Evolutionary conservation across 2,329 filamentous ascomycete genomes (phyloP).

Genomic region (Calcarisporium arbuscula): DNA sequence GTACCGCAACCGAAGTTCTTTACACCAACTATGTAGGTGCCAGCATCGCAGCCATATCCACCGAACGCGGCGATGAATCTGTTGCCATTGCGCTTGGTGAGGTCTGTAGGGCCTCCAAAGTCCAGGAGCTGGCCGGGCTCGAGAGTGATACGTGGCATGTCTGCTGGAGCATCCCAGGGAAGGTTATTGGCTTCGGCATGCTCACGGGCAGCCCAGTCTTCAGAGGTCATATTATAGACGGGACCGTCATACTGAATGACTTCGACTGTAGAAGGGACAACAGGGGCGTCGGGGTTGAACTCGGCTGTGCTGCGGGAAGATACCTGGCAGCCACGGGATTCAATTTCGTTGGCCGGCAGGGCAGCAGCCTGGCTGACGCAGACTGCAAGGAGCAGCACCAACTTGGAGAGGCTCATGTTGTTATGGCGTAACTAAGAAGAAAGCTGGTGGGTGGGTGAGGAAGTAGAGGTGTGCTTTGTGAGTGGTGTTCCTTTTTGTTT

Average conservation of each 20-base stretch:
- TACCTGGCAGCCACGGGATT: too few relatives aligned
- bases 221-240: not conserved
- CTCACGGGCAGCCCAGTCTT: not conserved
- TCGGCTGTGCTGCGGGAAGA: too few relatives aligned
- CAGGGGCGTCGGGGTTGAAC: too few relatives aligned
- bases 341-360: too few relatives aligned
- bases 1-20: not conserved
- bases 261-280: too few relatives aligned
- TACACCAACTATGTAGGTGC: not conserved
- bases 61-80: not conserved
- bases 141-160: not conserved
- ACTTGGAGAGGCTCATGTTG: too few relatives aligned
- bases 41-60: not conserved
- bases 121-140: not conserved
- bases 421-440: too few relatives aligned
- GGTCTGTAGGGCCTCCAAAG: not conserved
- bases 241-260: not conserved
- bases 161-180: not conserved
- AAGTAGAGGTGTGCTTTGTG: too few relatives aligned
- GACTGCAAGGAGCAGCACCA: too few relatives aligned
- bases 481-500: too few relatives aligned
- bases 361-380: too few relatives aligned
- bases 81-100: not conserved
- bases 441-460: too few relatives aligned
- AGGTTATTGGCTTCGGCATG: not conserved